Evolutionary conservation across 2,329 filamentous ascomycete species (phyloP).

Genomic region (Ceratocystis cacaofunesta): DNA sequence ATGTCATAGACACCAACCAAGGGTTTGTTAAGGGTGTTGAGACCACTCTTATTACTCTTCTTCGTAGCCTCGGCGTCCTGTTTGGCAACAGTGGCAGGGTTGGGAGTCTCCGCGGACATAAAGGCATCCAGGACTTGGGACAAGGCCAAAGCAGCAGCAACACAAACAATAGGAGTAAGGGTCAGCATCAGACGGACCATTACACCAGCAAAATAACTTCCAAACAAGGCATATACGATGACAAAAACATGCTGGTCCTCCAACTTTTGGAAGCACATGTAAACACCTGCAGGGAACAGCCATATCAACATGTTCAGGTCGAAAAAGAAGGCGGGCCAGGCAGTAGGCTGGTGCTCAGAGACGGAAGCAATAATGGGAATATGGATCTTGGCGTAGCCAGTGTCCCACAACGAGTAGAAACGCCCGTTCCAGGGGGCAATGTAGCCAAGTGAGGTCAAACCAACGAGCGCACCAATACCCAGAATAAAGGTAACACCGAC

Average conservation of each 20-base stretch:
- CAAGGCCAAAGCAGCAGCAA: constrained; percentile 75
- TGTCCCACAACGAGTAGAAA: constrained; percentile 99
- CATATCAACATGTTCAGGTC: constrained; percentile 96
- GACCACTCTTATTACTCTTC: constrained; percentile 37
- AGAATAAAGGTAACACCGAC: constrained; percentile 61
- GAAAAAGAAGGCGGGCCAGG: constrained; percentile 99
- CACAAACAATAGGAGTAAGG: constrained; percentile 87
- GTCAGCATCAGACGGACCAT: constrained; percentile 99
- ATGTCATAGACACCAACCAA: constrained; percentile 70
- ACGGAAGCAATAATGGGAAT: constrained; percentile 99
- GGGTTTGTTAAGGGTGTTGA: constrained; percentile 58
- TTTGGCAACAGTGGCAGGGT: constrained; percentile 27
- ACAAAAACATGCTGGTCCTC: constrained; percentile 96
- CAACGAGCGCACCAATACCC: constrained; percentile 60
- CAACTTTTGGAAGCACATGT: constrained; percentile 90
- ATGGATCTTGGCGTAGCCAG: constrained; percentile 95
- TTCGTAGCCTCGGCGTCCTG: constrained; percentile 43
- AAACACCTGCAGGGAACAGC: constrained; percentile 96
- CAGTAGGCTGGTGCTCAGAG: constrained; percentile 95
- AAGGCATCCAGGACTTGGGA: constrained; percentile 85
- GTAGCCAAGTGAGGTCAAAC: constrained; percentile 75
- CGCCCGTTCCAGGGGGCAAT: constrained; percentile 96
- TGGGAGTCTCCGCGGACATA: constrained; percentile 50
- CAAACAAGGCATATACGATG: constrained; percentile 90
- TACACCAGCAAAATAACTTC: constrained; percentile 96